phyloP scores from a whole-genome alignment of 2,329 filamentous ascomycete species.

The Didymosphaeria variabile region DNA sequence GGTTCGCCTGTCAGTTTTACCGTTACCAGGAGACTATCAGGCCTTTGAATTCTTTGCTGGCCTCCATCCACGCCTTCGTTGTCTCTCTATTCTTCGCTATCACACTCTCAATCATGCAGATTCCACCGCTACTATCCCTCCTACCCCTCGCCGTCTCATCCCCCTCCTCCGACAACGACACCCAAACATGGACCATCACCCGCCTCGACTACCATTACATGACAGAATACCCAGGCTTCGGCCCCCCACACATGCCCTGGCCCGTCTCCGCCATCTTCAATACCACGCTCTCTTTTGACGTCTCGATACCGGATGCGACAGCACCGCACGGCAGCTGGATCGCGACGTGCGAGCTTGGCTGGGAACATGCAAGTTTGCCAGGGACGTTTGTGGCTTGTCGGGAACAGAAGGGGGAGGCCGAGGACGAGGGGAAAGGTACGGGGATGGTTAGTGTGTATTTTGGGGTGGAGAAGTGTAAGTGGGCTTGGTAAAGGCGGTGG shows the following conservation, averaged over 20 bases:
- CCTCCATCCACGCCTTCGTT: neutral
- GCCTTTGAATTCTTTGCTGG: neutral
- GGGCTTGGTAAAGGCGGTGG: too few relatives aligned
- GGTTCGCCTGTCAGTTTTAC: neutral
- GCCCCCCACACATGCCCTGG: conserved; percentile 5
- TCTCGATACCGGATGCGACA: neutral
- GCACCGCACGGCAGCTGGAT: neutral
- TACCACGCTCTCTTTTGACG: conserved; percentile 2
- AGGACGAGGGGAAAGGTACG: neutral
- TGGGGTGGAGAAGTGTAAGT: neutral
- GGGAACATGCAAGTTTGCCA: neutral
- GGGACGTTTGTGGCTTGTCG: neutral
- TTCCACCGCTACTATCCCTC: neutral
- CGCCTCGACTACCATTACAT: conserved; percentile 11
- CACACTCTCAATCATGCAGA: neutral
- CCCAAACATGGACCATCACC: conserved; percentile 3
- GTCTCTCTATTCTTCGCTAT: neutral
- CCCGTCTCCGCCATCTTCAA: neutral
- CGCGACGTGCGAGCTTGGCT: neutral
- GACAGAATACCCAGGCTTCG: neutral
- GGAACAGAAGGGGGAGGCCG: neutral
- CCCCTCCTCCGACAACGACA: neutral
- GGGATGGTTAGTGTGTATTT: neutral
- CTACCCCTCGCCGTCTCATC: neutral
- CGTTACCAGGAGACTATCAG: neutral